Evolutionary conservation across 2,329 filamentous ascomycete species (phyloP), one percentile per base, ranked within the genome.

Genomic region (Colletotrichum paranaense): DNA sequence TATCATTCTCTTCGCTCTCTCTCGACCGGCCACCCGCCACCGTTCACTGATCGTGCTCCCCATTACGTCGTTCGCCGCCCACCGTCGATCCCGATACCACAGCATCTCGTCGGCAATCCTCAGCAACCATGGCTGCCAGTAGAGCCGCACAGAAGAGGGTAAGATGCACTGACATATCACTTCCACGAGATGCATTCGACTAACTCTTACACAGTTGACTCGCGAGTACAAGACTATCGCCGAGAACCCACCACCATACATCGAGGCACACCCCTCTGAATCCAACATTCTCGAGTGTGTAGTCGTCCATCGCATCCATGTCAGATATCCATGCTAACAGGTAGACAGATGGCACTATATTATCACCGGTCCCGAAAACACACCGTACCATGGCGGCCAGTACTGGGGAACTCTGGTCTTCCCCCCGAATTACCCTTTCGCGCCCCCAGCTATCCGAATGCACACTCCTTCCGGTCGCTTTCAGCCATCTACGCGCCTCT

Each of bases 351-450:
- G 95, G 95, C 95, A 97, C 85, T 97, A 97, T 85, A 94, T 98
- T 80, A 93, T 98, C 77, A 98, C 95, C 49, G 97, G 97, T 2
- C 96, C 97, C 42, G 95, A 97, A 74, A 91, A 95, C 73, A 99
- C 97, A 0, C 96, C 97, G 2, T 99, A 99, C 82, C 91, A 97
- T 79, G 92, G 92, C 80, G 97, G 97, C 58, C 97, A 99, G 83
- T 99, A 98, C 87, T 99, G 97, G 97, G 97, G 97, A 60, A 98
- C 96, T 1, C 88, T 99, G 63, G 92, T 97, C 76, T 99, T 99
- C 83, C 97, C 97, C 19, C 91, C 95, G 9, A 95, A 98, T 86
- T 99, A 99, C 82, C 97, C 97, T 30, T 99, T 98, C 84, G 96
- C 95, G 14, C 97, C 97, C 38, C 97, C 97, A 5, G 95, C 97